Conservation (phyloP, 306 rosid genomes). For the Cicer cuneatum region DNA sequence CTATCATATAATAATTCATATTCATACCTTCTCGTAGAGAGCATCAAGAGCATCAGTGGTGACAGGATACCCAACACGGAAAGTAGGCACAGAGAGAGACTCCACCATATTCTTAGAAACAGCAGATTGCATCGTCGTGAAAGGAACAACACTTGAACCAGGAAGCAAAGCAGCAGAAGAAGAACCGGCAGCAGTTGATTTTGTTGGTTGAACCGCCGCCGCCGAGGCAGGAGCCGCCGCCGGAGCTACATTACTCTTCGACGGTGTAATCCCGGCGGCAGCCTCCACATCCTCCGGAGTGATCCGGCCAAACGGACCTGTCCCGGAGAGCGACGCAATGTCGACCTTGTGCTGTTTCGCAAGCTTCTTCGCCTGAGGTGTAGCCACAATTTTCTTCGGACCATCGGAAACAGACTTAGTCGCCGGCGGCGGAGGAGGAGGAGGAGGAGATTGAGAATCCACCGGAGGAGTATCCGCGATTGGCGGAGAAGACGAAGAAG, state of each 20-base stretch:
- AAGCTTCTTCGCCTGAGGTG: constrained; percentile 87
- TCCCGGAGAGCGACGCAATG: constrained; percentile 65
- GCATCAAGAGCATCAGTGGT: constrained; percentile 76
- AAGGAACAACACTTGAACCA: constrained; percentile 80
- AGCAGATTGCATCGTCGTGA: constrained; percentile 89
- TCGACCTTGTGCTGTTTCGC: constrained; percentile 90
- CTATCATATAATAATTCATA: background rate
- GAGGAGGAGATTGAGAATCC: constrained; percentile 57
- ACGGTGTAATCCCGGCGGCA: constrained; percentile 69
- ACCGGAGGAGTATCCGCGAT: constrained; percentile 29
- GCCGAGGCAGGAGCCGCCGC: background rate
- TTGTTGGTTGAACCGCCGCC: background rate
- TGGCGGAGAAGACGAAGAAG: background rate
- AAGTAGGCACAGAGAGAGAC: constrained; percentile 83
- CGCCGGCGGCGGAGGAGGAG: constrained; percentile 48
- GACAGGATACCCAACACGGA: constrained; percentile 81
- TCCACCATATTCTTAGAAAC: constrained; percentile 92
- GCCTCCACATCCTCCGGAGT: constrained; percentile 82
- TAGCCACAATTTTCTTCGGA: constrained; percentile 74
- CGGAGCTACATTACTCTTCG: constrained; percentile 51
- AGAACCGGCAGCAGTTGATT: no score
- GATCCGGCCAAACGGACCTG: constrained; percentile 80
- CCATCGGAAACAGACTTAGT: constrained; percentile 48
- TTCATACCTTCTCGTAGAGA: constrained; percentile 65
- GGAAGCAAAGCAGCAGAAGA: constrained; percentile 55